Base-by-base conservation (phyloP, 2,329 filamentous ascomycete genomes). In the Aspergillus sp. region DNA sequence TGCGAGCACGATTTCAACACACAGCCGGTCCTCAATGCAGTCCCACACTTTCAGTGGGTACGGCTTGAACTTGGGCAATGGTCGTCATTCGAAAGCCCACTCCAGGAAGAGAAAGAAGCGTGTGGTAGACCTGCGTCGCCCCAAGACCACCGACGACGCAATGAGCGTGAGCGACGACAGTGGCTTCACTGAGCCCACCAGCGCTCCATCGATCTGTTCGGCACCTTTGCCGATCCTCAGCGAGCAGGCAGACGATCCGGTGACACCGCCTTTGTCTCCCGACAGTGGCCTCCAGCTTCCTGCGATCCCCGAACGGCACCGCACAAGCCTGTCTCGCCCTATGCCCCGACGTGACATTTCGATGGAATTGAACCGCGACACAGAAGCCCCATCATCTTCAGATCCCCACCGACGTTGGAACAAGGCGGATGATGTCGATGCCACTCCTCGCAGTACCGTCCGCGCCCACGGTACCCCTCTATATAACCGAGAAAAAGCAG, bases 1-100 rank as follows among this genome's bases (percentile, higher is more conserved):
- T 13, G 81, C 80, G 35, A 88, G 84, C 60, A 73, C 80, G n/a
- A 78, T 79, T 4, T 78, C 82, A 36, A 60, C 82, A 38, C 78
- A 83, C n/a, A 84, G 83, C 6, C 76, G 88, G 36, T 64, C 66
- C 5, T 60, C 65, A 9, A 47, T 63, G 28, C 56, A 58, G 4
- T 52, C 57, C 9, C 60, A 68, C 32, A 60, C 59, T 3, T 66
- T 68, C 43, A 68, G 61, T 42, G 59, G 63, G 38, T 68, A 66
- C 43, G 67, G 69, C 1, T 52, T 72, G 45, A 67, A 57, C 40
- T 46, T 71, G 46, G 64, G 66, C 7, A 56, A 67, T 6, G 64
- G 65, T 27, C 67, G 69, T 31, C 70, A 74, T 49, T 67, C 69
- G 7, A 70, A 71, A 45, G 61, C 67, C 26, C 68, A 71, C 44